Evolutionary conservation across 2,329 filamentous ascomycete species (phyloP).

Genomic region (Alternaria burnsii): DNA sequence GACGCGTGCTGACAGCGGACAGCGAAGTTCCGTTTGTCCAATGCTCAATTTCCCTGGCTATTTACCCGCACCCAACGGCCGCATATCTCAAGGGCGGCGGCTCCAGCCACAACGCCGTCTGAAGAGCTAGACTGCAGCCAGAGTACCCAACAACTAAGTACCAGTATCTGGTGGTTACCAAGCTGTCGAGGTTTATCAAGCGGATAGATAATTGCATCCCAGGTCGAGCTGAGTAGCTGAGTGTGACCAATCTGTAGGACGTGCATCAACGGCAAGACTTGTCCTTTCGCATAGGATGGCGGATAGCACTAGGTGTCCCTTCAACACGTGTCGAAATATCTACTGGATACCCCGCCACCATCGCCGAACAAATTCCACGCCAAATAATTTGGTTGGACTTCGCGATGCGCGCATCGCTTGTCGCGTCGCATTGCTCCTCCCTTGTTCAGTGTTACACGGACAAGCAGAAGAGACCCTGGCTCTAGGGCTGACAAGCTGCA

Average conservation of each 20-base stretch:
- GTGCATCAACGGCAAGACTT: conserved; percentile 24
- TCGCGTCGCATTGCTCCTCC: not conserved
- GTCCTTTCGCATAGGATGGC: not conserved
- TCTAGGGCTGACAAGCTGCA: conserved; percentile 23
- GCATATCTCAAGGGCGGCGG: conserved; percentile 28
- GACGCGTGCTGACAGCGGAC: conserved; percentile 30
- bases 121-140: not conserved
- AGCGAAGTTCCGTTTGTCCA: conserved; percentile 33
- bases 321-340: conserved; percentile 16
- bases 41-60: conserved; percentile 33
- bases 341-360: conserved; percentile 7
- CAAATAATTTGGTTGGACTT: not conserved
- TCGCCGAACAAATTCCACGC: conserved; percentile 2
- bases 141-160: conserved; percentile 6
- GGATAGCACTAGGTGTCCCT: conserved; percentile 2
- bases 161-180: conserved; percentile 17
- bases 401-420: not conserved
- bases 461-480: conserved; percentile 22
- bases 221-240: conserved; percentile 21
- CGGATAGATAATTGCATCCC: conserved; percentile 24
- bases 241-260: conserved; percentile 37
- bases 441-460: conserved; percentile 23
- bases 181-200: conserved; percentile 21
- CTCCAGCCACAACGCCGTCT: conserved; percentile 25
- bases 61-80: conserved; percentile 43